Percentiles rank a stretch among this genome's conserved stretches.
phyloP scores from a whole-genome alignment of 176 grass and related monocot genomes.

The Oropetium thomaeum region DNA sequence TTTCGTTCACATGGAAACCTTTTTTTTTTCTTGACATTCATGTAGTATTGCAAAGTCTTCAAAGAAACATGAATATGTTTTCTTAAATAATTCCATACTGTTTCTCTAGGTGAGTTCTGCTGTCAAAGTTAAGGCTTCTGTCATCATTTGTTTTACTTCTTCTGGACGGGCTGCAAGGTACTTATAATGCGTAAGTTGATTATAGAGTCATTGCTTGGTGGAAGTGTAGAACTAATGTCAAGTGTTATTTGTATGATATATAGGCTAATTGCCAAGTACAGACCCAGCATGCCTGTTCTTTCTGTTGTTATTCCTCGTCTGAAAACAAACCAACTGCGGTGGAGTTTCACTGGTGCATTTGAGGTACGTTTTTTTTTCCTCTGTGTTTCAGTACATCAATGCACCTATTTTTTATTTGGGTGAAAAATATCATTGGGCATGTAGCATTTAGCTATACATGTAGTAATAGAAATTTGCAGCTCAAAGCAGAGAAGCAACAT shows the following conservation, averaged over 20 bases:
- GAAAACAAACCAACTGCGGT: slow-evolving; percentile 94
- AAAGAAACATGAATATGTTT: not conserved
- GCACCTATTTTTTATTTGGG: not conserved
- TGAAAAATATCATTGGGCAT: not conserved
- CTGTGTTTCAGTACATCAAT: not conserved
- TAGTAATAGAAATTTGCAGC: not conserved
- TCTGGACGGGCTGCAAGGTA: slow-evolving; percentile 98
- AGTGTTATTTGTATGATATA: slow-evolving; percentile 20
- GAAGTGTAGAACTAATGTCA: not conserved
- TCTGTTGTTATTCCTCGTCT: slow-evolving; percentile 98
- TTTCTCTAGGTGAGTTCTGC: slow-evolving; percentile 89
- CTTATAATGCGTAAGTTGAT: not conserved
- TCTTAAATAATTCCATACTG: slow-evolving; percentile 21
- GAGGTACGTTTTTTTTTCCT: slow-evolving; percentile 47
- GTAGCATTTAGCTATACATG: not conserved
- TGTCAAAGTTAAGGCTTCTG: slow-evolving; percentile 95
- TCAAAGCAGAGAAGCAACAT: not conserved
- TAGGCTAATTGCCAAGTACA: slow-evolving; percentile 97
- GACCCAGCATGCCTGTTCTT: slow-evolving; percentile 98
- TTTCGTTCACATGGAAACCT: not conserved
- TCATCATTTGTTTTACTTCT: slow-evolving; percentile 97
- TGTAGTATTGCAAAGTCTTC: not conserved
- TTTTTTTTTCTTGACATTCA: not conserved
- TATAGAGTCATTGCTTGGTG: not conserved
- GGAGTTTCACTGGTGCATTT: slow-evolving; percentile 98